A percentile compares a stretch with the other conserved stretches of the same genome.
These are phyloP conservation scores for Coemansia sp. DNA, from an alignment of 192 early-diverging fungal species.

Conservation along the genomic window DNA sequence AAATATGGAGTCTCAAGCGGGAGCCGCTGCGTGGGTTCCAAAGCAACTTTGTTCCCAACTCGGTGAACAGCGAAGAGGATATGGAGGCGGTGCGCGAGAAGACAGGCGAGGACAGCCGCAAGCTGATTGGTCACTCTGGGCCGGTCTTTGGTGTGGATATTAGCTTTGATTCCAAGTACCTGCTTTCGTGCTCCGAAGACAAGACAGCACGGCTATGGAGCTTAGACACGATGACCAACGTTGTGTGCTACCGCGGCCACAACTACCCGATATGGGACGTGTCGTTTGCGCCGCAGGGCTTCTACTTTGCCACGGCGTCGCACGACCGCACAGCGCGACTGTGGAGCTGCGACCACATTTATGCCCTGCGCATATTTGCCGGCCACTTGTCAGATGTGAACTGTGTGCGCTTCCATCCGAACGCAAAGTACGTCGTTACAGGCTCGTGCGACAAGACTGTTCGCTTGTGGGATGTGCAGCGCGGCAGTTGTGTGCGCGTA, in stretches of 20 bases:
- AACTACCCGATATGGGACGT: conserved; percentile 98
- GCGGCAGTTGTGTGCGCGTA: conserved; percentile 84
- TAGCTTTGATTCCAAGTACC: conserved; percentile 80
- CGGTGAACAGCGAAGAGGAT: conserved; percentile 59
- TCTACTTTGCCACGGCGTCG: conserved; percentile 96
- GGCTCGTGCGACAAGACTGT: conserved; percentile 87
- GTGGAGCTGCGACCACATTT: conserved; percentile 96
- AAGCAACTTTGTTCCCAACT: conserved; percentile 60
- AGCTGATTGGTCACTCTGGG: conserved; percentile 87
- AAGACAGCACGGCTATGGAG: conserved; percentile 96
- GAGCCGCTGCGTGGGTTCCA: conserved; percentile 67
- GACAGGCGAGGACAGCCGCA: conserved; percentile 58
- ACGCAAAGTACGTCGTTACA: conserved; percentile 91
- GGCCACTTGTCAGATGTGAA: conserved; percentile 98
- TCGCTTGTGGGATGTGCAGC: conserved; percentile 92
- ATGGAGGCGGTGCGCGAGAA: conserved; percentile 63
- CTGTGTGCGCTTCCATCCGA: conserved; percentile 93
- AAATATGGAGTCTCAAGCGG: conserved; percentile 87
- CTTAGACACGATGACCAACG: conserved; percentile 82
- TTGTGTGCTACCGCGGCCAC: conserved; percentile 96
- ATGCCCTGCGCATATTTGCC: conserved; percentile 94
- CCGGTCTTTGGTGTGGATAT: conserved; percentile 86
- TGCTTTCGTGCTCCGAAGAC: conserved; percentile 91
- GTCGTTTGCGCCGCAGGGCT: conserved; percentile 82
- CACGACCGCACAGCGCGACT: conserved; percentile 94